phyloP scores from a whole-genome alignment of 2,329 filamentous ascomycete species.

The Nigrospora oryzae region DNA sequence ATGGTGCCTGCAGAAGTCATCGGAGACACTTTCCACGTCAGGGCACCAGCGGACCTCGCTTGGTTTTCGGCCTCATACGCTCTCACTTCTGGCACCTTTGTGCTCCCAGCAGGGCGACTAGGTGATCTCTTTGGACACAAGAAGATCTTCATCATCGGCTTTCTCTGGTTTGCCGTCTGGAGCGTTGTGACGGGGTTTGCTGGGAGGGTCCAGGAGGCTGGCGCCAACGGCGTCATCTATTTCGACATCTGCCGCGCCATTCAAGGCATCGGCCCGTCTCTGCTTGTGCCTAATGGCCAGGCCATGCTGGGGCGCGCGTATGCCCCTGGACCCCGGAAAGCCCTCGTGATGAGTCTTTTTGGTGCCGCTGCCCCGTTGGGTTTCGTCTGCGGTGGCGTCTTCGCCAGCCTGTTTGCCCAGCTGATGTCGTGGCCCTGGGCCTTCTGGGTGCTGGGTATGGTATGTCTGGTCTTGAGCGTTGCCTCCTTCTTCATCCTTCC shows the following conservation, averaged over 20 bases:
- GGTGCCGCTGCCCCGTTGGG: slow-evolving; percentile 22
- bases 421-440: slow-evolving; percentile 19
- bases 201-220: slow-evolving; percentile 19
- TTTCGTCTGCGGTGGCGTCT: slow-evolving; percentile 17
- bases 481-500: slow-evolving; percentile 17
- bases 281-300: slow-evolving; percentile 44
- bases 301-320: slow-evolving; percentile 39
- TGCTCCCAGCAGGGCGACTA: slow-evolving; percentile 37
- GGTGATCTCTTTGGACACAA: slow-evolving; percentile 43
- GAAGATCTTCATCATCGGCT: slow-evolving; percentile 37
- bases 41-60: slow-evolving; percentile 28
- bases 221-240: slow-evolving; percentile 20
- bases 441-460: slow-evolving; percentile 17
- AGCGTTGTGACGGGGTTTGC: slow-evolving; percentile 33
- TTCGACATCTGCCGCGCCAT: slow-evolving; percentile 34
- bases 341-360: slow-evolving; percentile 22
- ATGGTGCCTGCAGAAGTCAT: slow-evolving; percentile 24
- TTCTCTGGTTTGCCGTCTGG: slow-evolving; percentile 38
- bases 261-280: slow-evolving; percentile 41
- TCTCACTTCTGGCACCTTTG: slow-evolving; percentile 40
- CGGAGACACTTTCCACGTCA: slow-evolving; percentile 28
- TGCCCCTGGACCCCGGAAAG: slow-evolving; percentile 28
- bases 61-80: slow-evolving; percentile 40
- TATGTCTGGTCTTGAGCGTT: slow-evolving; percentile 14
- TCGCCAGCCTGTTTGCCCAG: slow-evolving; percentile 16